Conservation (phyloP, 345 rosid species). For the Balakata baccata region DNA sequence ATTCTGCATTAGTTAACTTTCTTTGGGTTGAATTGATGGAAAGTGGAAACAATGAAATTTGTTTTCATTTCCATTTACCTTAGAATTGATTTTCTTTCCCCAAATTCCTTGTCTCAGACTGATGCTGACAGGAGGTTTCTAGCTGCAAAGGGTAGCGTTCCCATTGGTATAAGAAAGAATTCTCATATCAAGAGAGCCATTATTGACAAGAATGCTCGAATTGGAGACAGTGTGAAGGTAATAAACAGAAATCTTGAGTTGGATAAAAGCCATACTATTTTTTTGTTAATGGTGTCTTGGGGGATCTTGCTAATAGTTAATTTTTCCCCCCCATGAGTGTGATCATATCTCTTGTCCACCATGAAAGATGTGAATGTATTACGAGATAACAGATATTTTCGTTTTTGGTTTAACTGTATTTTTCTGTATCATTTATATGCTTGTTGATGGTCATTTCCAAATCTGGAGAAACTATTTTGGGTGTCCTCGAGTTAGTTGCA, state of each 20-base stretch:
- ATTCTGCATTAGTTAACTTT: background rate
- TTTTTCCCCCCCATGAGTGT: background rate
- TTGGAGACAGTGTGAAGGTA: constrained; percentile 88
- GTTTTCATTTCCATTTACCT: background rate
- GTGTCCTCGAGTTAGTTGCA: background rate
- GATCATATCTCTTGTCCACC: no score
- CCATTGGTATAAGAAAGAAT: constrained; percentile 82
- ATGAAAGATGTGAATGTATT: no score
- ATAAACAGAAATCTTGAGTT: background rate
- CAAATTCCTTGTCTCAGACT: constrained; percentile 43
- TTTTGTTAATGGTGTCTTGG: background rate
- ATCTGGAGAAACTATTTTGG: background rate
- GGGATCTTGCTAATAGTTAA: background rate
- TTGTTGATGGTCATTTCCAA: background rate
- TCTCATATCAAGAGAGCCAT: constrained; percentile 91
- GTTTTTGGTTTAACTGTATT: no score
- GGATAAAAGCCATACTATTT: background rate
- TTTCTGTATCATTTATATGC: no score
- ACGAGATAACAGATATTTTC: no score
- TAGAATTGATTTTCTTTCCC: constrained; percentile 10
- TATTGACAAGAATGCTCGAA: constrained; percentile 90
- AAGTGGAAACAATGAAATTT: background rate
- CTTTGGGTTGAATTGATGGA: constrained; percentile 1
- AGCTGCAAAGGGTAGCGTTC: constrained; percentile 86
- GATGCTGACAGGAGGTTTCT: constrained; percentile 80